Percentiles rank a stretch among this genome's conserved stretches.
phyloP scores from a whole-genome alignment of 176 grass and related monocot genomes.

The Phyllostachys edulis region DNA sequence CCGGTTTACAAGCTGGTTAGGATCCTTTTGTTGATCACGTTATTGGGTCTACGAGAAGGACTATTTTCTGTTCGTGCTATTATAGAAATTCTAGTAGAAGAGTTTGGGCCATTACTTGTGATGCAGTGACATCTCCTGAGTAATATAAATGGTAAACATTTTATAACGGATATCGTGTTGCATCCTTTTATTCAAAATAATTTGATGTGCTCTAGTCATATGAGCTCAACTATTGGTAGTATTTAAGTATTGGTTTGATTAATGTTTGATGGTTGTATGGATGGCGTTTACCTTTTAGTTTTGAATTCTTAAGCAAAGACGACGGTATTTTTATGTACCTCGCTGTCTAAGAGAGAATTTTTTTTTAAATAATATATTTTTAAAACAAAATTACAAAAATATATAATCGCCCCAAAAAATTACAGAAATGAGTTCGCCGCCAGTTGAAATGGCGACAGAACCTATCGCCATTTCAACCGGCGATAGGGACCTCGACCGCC shows the following conservation, averaged over 20 bases:
- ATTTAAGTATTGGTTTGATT: background rate
- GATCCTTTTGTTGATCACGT: background rate
- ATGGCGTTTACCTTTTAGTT: background rate
- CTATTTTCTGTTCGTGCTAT: slow-evolving; percentile 10
- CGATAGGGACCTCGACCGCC: too few species aligned
- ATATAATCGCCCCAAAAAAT: too few species aligned
- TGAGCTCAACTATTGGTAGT: background rate
- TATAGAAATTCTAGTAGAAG: background rate
- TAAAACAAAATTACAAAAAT: too few species aligned
- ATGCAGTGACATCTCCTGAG: background rate
- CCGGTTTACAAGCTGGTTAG: slow-evolving; percentile 23
- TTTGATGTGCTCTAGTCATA: background rate
- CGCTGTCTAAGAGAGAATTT: too few species aligned
- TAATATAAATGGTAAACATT: slow-evolving; percentile 5
- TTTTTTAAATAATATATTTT: too few species aligned
- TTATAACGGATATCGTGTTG: background rate
- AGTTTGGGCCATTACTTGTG: slow-evolving; percentile 16
- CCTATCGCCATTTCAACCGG: too few species aligned
- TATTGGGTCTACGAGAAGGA: background rate
- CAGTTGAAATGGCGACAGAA: too few species aligned
- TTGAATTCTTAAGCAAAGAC: background rate
- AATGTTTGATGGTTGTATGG: background rate
- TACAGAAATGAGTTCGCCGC: too few species aligned
- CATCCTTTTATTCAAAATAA: slow-evolving; percentile 23
- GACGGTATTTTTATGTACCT: too few species aligned